A percentile compares a stretch with the other conserved stretches of the same genome.
Conservation (phyloP, 2,329 filamentous ascomycete species). For the Trichoderma koningii region DNA sequence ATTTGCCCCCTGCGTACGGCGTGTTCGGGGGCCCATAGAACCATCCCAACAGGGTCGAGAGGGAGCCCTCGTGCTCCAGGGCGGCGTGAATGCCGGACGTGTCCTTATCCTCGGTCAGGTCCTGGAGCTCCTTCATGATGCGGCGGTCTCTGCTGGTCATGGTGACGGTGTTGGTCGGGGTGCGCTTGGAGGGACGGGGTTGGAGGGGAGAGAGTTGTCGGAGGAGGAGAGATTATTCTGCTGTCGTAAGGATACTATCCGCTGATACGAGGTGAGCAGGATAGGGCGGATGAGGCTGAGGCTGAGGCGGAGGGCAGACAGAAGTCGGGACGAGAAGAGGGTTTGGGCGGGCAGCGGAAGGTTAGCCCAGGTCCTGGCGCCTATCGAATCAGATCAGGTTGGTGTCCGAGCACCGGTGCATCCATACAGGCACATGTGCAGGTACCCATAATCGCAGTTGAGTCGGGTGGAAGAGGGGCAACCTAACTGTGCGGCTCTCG, state of each 20-base stretch:
- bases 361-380: too few species aligned
- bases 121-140: conserved; percentile 73
- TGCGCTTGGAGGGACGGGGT: too few species aligned
- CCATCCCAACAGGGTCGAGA: conserved; percentile 79
- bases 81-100: conserved; percentile 75
- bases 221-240: too few species aligned
- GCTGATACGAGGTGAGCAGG: too few species aligned
- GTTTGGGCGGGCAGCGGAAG: not conserved
- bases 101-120: conserved; percentile 70
- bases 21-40: conserved; percentile 89
- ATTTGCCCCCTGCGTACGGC: conserved; percentile 86
- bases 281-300: too few species aligned
- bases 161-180: conserved; percentile 27
- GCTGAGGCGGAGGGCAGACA: too few species aligned
- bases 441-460: not conserved
- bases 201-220: too few species aligned
- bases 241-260: too few species aligned
- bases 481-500: not conserved
- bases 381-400: too few species aligned
- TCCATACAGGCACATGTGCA: too few species aligned
- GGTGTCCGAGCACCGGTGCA: too few species aligned
- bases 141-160: conserved; percentile 60
- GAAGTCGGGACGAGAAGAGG: too few species aligned
- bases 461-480: conserved; percentile 8
- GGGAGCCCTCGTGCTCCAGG: conserved; percentile 64